These are phyloP conservation scores for Cerioporus squamosus DNA, from an alignment of 1,284 basidiomycete genomes.

Conservation along the genomic window DNA sequence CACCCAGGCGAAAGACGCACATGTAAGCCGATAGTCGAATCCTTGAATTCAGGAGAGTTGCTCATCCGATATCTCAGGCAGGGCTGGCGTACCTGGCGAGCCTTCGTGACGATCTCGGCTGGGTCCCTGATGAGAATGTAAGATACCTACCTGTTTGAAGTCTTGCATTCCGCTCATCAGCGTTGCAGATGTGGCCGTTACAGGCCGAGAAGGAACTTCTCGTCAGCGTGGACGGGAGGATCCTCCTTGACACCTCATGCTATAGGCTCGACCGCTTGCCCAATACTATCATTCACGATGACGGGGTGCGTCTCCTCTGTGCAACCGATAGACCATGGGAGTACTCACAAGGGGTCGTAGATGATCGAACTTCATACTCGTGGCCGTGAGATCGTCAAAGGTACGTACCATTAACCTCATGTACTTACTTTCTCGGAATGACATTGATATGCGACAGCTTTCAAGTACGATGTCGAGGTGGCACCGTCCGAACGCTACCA, in stretches of 20 bases:
- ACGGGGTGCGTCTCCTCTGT: background rate
- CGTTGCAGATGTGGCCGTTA: background rate
- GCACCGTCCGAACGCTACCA: background rate
- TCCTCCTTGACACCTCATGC: background rate
- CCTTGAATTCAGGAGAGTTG: too few relatives aligned
- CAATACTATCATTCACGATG: background rate
- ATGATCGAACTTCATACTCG: background rate
- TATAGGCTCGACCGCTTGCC: background rate
- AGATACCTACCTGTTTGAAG: too few relatives aligned
- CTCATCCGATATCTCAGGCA: background rate
- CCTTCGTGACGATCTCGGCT: background rate
- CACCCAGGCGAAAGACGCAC: too few relatives aligned
- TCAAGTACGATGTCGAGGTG: background rate
- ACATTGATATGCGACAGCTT: background rate
- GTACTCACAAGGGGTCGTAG: background rate
- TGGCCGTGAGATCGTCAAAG: background rate
- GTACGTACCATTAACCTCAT: background rate
- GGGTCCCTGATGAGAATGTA: constrained; percentile 1
- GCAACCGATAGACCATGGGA: too few relatives aligned
- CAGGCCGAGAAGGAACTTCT: background rate
- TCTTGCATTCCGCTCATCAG: too few relatives aligned
- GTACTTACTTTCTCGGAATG: background rate
- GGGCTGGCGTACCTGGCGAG: background rate
- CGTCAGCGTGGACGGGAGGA: background rate
- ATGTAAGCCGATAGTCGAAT: too few relatives aligned